Conservation (phyloP, 805 yeast genomes). For the Metschnikowia reukaufii region DNA sequence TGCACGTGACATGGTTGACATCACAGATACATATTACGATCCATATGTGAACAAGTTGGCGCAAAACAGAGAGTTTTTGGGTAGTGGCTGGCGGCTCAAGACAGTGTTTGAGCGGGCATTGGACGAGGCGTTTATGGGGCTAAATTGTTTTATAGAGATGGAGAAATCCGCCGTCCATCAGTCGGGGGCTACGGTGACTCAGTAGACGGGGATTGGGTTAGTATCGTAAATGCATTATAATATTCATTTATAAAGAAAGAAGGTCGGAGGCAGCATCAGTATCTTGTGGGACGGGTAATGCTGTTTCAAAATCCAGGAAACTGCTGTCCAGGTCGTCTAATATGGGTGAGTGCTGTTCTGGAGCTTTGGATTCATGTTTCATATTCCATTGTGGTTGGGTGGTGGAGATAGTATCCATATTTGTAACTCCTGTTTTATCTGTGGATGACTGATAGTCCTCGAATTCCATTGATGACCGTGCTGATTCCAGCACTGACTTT, state of each 20-base stretch:
- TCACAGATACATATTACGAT: constrained; percentile 46
- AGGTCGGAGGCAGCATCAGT: no score
- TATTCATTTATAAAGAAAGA: constrained; percentile 4
- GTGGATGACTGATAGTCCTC: constrained; percentile 10
- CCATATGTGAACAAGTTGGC: constrained; percentile 50
- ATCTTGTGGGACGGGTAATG: no score
- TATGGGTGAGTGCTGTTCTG: background rate
- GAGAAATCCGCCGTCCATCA: constrained; percentile 27
- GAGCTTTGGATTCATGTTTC: background rate
- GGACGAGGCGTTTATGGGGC: constrained; percentile 86
- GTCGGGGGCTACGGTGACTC: background rate
- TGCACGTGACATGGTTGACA: constrained; percentile 25
- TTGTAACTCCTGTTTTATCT: constrained; percentile 4
- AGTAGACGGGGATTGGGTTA: background rate
- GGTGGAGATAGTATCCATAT: background rate
- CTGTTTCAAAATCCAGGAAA: background rate
- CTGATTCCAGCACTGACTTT: background rate
- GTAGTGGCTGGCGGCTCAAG: constrained; percentile 80
- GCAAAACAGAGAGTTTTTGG: constrained; percentile 66
- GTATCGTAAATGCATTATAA: background rate
- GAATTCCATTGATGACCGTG: constrained; percentile 2
- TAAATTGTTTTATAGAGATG: constrained; percentile 71
- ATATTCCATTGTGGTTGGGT: background rate
- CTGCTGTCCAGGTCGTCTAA: background rate
- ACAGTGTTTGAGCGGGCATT: constrained; percentile 72